Evolutionary conservation across 2,329 filamentous ascomycete genomes (phyloP).

Genomic region (Coleophoma crateriformis): DNA sequence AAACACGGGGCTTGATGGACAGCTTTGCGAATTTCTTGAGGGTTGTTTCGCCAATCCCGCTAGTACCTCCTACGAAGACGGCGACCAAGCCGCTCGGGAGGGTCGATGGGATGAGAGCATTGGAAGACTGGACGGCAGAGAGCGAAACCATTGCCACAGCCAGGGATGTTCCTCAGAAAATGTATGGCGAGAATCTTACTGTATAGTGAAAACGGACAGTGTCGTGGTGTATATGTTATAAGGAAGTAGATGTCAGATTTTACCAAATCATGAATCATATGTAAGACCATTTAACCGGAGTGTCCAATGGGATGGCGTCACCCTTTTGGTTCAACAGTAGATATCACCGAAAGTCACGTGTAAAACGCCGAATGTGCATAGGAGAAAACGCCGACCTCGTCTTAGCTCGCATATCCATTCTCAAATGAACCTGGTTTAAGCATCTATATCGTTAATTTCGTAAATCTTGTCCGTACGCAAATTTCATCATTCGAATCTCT

Average conservation of each 20-base stretch:
- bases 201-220: too few relatives aligned
- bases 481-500: not conserved
- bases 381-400: slow-evolving; percentile 1
- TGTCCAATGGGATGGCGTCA: too few relatives aligned
- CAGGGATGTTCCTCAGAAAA: too few relatives aligned
- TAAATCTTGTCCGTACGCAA: too few relatives aligned
- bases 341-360: not conserved
- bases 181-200: too few relatives aligned
- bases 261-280: too few relatives aligned
- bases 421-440: not conserved
- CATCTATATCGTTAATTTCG: not conserved
- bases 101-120: slow-evolving; percentile 22
- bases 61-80: slow-evolving; percentile 45
- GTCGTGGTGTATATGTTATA: not conserved
- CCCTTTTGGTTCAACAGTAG: too few relatives aligned
- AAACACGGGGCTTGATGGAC: slow-evolving; percentile 31
- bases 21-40: slow-evolving; percentile 35
- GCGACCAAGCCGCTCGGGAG: slow-evolving; percentile 36
- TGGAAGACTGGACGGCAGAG: slow-evolving; percentile 26
- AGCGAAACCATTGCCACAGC: slow-evolving; percentile 29
- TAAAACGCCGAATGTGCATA: slow-evolving; percentile 1
- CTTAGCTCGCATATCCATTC: not conserved
- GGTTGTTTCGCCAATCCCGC: slow-evolving; percentile 41
- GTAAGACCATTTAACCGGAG: too few relatives aligned
- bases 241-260: not conserved